Percentiles rank a stretch among this genome's conserved stretches.
Conservation (phyloP, 805 yeast genomes). For the Hanseniaspora meyeri region DNA sequence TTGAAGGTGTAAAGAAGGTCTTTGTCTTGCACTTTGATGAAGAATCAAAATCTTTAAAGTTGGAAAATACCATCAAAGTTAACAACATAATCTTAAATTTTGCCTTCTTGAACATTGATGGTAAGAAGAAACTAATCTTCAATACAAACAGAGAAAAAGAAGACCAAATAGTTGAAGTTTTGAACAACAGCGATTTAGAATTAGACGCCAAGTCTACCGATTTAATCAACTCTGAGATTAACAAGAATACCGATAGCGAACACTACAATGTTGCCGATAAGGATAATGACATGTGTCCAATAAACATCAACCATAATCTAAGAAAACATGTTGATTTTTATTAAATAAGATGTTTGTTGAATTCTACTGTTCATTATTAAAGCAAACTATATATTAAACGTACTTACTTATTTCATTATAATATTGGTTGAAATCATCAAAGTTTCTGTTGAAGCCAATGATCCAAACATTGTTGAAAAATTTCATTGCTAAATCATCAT, state of each 20-base stretch:
- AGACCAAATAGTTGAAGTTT: constrained; percentile 21
- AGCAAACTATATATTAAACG: neutral
- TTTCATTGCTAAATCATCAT: neutral
- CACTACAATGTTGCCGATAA: constrained; percentile 28
- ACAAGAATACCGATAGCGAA: constrained; percentile 23
- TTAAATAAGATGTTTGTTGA: neutral
- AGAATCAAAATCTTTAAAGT: constrained; percentile 18
- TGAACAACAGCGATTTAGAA: constrained; percentile 17
- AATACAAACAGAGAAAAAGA: constrained; percentile 24
- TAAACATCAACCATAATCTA: constrained; percentile 38
- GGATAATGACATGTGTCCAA: constrained; percentile 33
- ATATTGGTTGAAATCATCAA: constrained; percentile 6
- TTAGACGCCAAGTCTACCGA: constrained; percentile 6
- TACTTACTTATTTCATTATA: constrained; percentile 5
- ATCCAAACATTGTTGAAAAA: neutral
- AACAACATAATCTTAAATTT: constrained; percentile 25
- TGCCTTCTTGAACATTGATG: constrained; percentile 17
- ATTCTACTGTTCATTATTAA: too few species aligned
- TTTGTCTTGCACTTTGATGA: constrained; percentile 23
- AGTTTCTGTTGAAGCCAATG: constrained; percentile 1
- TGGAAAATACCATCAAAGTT: constrained; percentile 25
- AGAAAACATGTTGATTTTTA: constrained; percentile 49
- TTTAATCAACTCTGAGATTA: constrained; percentile 16
- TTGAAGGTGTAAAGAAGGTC: constrained; percentile 41
- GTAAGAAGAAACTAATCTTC: constrained; percentile 26